Conservation (phyloP, 371 early-diverging fungal genomes). For the Mortierella sp. region DNA sequence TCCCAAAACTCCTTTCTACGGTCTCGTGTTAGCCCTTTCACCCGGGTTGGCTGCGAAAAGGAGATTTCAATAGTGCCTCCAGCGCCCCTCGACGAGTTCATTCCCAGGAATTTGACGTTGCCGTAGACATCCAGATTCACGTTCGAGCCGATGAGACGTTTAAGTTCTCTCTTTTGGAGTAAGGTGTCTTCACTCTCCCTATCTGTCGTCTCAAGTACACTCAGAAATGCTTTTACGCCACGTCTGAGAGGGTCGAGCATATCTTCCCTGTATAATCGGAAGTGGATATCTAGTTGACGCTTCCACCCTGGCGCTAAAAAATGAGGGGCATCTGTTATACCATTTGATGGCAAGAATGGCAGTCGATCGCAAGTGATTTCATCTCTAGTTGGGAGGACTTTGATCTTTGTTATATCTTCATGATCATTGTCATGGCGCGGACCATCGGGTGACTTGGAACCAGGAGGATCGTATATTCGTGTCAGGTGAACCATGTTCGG, state of each 20-base stretch:
- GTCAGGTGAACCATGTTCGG: constrained; percentile 15
- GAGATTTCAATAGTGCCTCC: constrained; percentile 38
- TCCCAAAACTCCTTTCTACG: constrained; percentile 54
- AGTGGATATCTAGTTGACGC: constrained; percentile 65
- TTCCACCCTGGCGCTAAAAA: constrained; percentile 59
- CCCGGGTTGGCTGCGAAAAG: constrained; percentile 36
- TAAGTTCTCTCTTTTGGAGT: constrained; percentile 35
- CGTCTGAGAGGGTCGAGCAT: constrained; percentile 50
- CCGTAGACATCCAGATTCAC: constrained; percentile 52
- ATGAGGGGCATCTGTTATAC: constrained; percentile 48
- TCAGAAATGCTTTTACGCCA: constrained; percentile 39
- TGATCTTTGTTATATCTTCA: constrained; percentile 49
- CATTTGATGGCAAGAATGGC: constrained; percentile 60
- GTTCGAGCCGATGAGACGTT: constrained; percentile 23
- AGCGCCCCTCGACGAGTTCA: constrained; percentile 16
- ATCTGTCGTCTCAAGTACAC: constrained; percentile 14
- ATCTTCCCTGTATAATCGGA: constrained; percentile 68
- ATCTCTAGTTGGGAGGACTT: constrained; percentile 59
- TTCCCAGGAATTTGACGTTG: constrained; percentile 38
- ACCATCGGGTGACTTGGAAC: constrained; percentile 37
- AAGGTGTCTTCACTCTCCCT: constrained; percentile 18
- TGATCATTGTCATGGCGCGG: constrained; percentile 62
- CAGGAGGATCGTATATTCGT: constrained; percentile 40
- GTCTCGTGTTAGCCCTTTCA: background rate
- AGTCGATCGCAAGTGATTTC: constrained; percentile 46